Evolutionary conservation across 2,329 filamentous ascomycete genomes (phyloP).

Genomic region (Aureobasidium pullulans): DNA sequence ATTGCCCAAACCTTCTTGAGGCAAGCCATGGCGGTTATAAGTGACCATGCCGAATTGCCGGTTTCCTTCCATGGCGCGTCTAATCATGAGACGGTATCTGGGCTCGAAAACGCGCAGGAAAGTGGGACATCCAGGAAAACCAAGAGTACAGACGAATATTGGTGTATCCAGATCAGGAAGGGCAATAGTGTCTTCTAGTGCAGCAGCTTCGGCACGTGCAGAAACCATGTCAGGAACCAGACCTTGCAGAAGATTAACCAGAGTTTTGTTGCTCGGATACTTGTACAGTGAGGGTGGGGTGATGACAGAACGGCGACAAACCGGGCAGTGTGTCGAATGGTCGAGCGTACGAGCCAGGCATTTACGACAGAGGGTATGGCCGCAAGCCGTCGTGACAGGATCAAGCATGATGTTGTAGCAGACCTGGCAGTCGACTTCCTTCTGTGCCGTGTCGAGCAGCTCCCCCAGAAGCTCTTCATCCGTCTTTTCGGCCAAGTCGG

Average conservation of each 20-base stretch:
- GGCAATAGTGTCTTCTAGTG: constrained; percentile 50
- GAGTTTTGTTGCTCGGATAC: constrained; percentile 53
- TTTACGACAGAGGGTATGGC: constrained; percentile 79
- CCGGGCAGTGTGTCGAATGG: constrained; percentile 69
- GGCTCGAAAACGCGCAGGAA: constrained; percentile 90
- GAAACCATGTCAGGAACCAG: constrained; percentile 64
- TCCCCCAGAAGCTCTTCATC: constrained; percentile 48
- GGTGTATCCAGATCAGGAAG: constrained; percentile 55
- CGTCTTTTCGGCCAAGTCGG: constrained; percentile 25
- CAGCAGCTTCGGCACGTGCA: constrained; percentile 49
- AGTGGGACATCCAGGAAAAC: constrained; percentile 75
- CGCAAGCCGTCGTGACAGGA: constrained; percentile 76
- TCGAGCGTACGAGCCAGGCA: constrained; percentile 72
- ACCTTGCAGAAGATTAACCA: constrained; percentile 55
- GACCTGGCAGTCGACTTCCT: constrained; percentile 79
- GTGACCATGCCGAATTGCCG: constrained; percentile 81
- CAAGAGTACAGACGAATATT: constrained; percentile 74
- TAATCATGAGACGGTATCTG: constrained; percentile 85
- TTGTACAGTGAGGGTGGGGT: constrained; percentile 43
- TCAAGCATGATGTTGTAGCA: constrained; percentile 78
- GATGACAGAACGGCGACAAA: constrained; percentile 63
- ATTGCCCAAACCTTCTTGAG: constrained; percentile 46
- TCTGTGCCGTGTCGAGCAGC: constrained; percentile 54
- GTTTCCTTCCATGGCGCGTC: constrained; percentile 64
- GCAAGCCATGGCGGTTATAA: constrained; percentile 49